phyloP scores from a whole-genome alignment of 2,329 filamentous ascomycete genomes.

The Aureobasidium sp. region DNA sequence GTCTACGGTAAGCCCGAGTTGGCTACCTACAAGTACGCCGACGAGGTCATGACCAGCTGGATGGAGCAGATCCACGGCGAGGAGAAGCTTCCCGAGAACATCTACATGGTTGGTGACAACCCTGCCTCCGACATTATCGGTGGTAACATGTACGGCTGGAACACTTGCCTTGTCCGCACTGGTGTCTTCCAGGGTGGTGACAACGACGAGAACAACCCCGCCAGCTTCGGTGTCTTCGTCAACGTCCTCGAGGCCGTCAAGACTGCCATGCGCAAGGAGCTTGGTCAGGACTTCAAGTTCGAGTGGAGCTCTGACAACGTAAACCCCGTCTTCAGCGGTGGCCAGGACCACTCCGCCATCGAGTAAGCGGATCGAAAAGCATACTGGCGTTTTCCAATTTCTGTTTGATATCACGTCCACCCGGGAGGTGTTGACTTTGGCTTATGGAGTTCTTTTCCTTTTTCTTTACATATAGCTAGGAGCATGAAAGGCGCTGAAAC shows the following conservation, averaged over 20 bases:
- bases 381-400: constrained; percentile 7
- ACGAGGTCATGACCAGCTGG: constrained; percentile 63
- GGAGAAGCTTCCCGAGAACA: constrained; percentile 56
- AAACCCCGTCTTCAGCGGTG: constrained; percentile 55
- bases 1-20: constrained; percentile 68
- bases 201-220: constrained; percentile 68
- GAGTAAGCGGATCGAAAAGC: constrained; percentile 33
- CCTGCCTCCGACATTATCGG: constrained; percentile 65
- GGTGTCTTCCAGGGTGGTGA: constrained; percentile 70
- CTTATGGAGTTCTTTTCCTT: neutral
- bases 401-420: constrained; percentile 4
- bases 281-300: constrained; percentile 66
- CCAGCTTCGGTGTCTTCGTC: constrained; percentile 65
- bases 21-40: constrained; percentile 71
- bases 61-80: constrained; percentile 69
- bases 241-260: constrained; percentile 65
- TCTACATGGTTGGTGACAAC: constrained; percentile 73
- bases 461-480: neutral
- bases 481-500: constrained; percentile 5
- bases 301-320: constrained; percentile 58
- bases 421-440: constrained; percentile 9
- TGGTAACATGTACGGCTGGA: constrained; percentile 76
- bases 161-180: constrained; percentile 68
- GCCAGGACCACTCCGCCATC: constrained; percentile 45
- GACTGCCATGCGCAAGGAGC: constrained; percentile 57